Conservation (phyloP, 2,329 filamentous ascomycete species). For the Botrytis sinoallii region DNA sequence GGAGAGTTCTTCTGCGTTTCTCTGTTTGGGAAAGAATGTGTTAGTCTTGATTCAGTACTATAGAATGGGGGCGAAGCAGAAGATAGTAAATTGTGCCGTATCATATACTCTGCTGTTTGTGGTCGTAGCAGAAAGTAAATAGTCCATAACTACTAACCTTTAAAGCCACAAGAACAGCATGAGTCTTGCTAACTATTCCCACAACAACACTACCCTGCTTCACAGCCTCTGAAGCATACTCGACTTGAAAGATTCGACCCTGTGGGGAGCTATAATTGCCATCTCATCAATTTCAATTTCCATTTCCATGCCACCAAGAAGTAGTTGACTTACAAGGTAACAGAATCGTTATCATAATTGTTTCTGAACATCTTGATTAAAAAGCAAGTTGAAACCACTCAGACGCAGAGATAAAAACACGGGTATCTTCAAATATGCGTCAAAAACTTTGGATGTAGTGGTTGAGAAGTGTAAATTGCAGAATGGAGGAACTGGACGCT, state of each 20-base stretch:
- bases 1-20: constrained; percentile 98
- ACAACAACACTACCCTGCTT: constrained; percentile 99
- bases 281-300: constrained; percentile 30
- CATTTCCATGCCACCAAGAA: neutral
- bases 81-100: neutral
- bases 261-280: constrained; percentile 77
- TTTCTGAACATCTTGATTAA: constrained; percentile 86
- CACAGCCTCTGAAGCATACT: constrained; percentile 97
- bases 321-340: constrained; percentile 86
- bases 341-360: constrained; percentile 99
- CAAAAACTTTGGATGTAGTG: constrained; percentile 16
- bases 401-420: neutral
- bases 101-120: neutral
- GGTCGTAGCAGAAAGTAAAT: neutral
- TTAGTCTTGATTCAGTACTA: neutral
- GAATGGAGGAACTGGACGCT: constrained; percentile 5
- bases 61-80: too few relatives aligned
- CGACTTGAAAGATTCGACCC: constrained; percentile 98
- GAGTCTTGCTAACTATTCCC: constrained; percentile 95
- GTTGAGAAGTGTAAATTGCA: neutral
- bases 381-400: constrained; percentile 5
- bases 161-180: constrained; percentile 90
- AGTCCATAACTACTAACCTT: constrained; percentile 61
- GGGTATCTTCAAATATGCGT: constrained; percentile 19
- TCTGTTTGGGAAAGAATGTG: constrained; percentile 51